Evolutionary conservation across 805 yeast genomes (phyloP), one percentile per base, ranked within the genome.

Genomic region (Wickerhamomyces bovis): DNA sequence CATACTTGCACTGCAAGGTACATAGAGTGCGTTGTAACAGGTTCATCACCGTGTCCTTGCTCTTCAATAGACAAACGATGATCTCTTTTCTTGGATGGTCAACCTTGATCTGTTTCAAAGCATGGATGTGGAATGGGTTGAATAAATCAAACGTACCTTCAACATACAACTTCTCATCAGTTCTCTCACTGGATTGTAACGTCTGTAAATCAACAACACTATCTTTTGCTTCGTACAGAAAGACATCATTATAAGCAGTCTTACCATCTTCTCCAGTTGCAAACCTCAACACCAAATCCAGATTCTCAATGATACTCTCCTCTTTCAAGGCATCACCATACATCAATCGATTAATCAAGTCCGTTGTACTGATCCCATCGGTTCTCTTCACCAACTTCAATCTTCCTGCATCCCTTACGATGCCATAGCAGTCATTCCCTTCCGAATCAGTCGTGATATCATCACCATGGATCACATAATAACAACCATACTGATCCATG

Each of bases 401-500:
- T 54, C 92, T 69, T n/a, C 95, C 96, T 61, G 80, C 66, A 45
- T 87, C 88, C 63, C 92, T 90, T 54, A 90, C 87, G 22, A 64
- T 73, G 48, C 85, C 83, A 67, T 94, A 94, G 59, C 97, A 89
- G 67, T 94, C 99, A 47, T 87, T 82, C 2, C 99, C 99, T 60
- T 88, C 76, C 15, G 96, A 96, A 66, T 94, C 98, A 2, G 97
- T 86, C 22, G 97, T 94, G 54, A 94, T 89, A 62, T 94, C 99
- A 66, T 94, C 99, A 7, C 99, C 99, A 65, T 94, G 99, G 11
- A 94, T 96, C n/a, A 94, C 99, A 63, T 82, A 94, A 60, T 79
- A 67, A 69, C 99, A 94, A 7, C 77, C 78, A 60, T 78, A 78
- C 22, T 71, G 54, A 55, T 85, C 89, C 88, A 88, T 84, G 53